Percentiles rank a stretch among this genome's conserved stretches.
Evolutionary conservation across 1,284 basidiomycete genomes (phyloP).

Genomic region (Phenoliferia sp.): DNA sequence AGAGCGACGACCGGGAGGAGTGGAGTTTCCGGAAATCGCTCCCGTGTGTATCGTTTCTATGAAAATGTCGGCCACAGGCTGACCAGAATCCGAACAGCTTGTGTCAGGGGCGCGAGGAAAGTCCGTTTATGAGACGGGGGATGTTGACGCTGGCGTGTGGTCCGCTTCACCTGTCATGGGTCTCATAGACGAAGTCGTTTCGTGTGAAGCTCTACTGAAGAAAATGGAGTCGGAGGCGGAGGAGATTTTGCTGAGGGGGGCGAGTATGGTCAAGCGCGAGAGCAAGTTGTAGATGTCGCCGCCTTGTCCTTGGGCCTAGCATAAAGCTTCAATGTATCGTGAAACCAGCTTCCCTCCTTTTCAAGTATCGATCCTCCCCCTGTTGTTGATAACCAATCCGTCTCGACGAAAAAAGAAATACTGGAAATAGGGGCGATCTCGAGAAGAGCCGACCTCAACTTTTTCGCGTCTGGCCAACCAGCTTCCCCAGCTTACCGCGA

Average conservation of each 20-base stretch:
- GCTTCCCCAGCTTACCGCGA: not conserved
- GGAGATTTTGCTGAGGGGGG: conserved; percentile 35
- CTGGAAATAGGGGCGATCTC: no score
- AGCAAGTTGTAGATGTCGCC: conserved; percentile 18
- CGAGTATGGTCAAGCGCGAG: conserved; percentile 12
- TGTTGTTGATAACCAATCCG: no score
- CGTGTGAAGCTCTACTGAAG: conserved; percentile 67
- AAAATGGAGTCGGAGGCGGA: conserved; percentile 75
- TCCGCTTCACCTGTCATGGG: conserved; percentile 51
- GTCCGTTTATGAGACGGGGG: conserved; percentile 76
- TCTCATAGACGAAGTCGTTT: conserved; percentile 79
- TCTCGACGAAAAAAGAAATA: no score
- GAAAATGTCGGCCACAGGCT: conserved; percentile 38
- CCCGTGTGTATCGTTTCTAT: conserved; percentile 44
- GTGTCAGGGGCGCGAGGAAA: conserved; percentile 74
- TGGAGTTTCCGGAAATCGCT: conserved; percentile 70
- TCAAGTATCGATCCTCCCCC: no score
- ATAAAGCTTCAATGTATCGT: no score
- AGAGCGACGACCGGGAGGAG: conserved; percentile 73
- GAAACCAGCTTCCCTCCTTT: no score
- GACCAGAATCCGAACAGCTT: conserved; percentile 47
- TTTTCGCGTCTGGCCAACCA: not conserved
- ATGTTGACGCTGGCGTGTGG: conserved; percentile 85
- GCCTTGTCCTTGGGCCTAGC: not conserved
- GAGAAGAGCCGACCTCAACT: no score